Evolutionary conservation across 169 alveolate genomes (phyloP), one percentile per base, ranked within the genome.

Genomic region (Plasmodium ovale): DNA sequence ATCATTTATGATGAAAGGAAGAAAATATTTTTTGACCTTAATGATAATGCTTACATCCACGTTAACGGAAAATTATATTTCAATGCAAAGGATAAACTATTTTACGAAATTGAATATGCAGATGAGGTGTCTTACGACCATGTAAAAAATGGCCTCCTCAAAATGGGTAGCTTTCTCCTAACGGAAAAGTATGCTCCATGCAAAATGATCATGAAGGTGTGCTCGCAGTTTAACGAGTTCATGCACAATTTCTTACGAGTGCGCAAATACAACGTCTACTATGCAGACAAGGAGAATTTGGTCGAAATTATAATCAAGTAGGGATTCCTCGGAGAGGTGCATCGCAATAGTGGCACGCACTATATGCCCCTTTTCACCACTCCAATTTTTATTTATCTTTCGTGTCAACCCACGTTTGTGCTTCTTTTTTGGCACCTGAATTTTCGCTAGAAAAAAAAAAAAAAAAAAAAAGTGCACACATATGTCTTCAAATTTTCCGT

Each of bases 101-200:
- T 77, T 37, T 77, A 77, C 53, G 88, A 77, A 54, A 77, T 77
- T 60, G 73, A 77, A 33, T 77, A 62, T 54, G 23, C 33, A 5
- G 56, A 60, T 31, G 88, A 59, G 7, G 25, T 77, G 0, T 42
- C 73, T 12, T 77, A 77, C 37, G 77, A 60, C 27, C 14, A 60
- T 25, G 3, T 77, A 4, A 77, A 49, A 31, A 77, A 60, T 64
- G 51, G 59, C 7, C 6, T 77, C n/a, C 5, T 60, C n/a, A 51
- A 62, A n/a, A 23, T 77, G 14, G 54, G 47, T 14, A 65, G 62
- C 12, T 77, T 42, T 56, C 19, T 77, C 0, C 23, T 60, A 14
- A 77, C 88, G 3, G 77, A 77, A 53, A 77, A 77, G 25, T 54
- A 54, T 62, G 88, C 88, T 1, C 88, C 88, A 10, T 77, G 88